Evolutionary conservation across 192 early-diverging fungal species (phyloP).

Genomic region (Chytriomyces sp.): DNA sequence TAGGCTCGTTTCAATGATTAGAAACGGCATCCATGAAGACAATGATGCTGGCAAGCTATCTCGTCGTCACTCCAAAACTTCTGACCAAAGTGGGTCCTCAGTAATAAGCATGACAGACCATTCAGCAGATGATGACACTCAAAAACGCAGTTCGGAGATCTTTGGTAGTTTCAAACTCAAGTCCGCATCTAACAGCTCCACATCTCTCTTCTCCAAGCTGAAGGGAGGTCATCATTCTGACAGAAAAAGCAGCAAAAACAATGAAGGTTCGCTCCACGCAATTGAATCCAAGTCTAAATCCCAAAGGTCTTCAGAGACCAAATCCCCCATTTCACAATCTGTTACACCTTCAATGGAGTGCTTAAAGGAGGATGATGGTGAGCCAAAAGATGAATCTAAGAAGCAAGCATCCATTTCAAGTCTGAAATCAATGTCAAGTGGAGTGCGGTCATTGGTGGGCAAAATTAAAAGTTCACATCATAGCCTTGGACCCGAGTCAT

Average conservation of each 20-base stretch:
- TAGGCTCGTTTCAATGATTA: no score
- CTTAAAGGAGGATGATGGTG: not conserved
- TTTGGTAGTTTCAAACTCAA: not conserved
- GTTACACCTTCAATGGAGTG: not conserved
- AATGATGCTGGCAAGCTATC: no score
- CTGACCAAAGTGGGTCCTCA: no score
- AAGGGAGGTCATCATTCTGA: not conserved
- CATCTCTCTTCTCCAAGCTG: not conserved
- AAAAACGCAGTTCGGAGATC: not conserved
- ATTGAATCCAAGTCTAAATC: not conserved
- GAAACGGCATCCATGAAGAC: no score
- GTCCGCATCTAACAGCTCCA: not conserved
- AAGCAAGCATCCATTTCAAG: not conserved
- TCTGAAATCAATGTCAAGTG: slow-evolving; percentile 6
- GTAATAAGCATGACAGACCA: no score
- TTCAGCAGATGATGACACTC: no score
- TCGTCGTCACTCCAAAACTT: no score
- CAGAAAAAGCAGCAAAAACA: not conserved
- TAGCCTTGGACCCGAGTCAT: not conserved
- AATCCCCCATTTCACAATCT: slow-evolving; percentile 5
- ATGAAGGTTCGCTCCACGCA: not conserved
- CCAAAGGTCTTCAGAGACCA: not conserved
- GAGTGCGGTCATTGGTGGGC: not conserved
- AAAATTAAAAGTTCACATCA: slow-evolving; percentile 17
- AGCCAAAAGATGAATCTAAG: not conserved